Percentiles rank a stretch among this genome's conserved stretches.
Conservation (phyloP, 1,284 basidiomycete species). For the Acaromyces ingoldii region DNA sequence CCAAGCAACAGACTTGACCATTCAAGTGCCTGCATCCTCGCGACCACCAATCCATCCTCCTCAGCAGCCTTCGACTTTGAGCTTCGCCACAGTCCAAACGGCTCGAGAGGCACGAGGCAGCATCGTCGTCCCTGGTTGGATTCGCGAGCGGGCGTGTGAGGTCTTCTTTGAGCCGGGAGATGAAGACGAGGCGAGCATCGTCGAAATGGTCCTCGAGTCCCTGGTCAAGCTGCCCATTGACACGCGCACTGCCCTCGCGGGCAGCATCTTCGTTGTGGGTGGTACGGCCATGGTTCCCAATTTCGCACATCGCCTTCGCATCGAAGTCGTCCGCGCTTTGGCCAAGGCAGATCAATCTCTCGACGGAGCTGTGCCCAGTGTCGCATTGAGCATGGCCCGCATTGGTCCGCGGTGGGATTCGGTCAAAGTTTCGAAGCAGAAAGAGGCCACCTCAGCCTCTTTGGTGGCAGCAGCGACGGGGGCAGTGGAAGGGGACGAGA, state of each 20-base stretch:
- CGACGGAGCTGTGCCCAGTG: too few species aligned
- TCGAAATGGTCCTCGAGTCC: conserved; percentile 71
- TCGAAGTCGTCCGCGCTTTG: conserved; percentile 66
- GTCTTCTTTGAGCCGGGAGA: conserved; percentile 85
- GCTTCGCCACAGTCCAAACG: conserved; percentile 11
- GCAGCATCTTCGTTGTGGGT: conserved; percentile 75
- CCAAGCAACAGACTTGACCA: neutral
- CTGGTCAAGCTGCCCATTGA: conserved; percentile 82
- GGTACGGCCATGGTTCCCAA: conserved; percentile 88
- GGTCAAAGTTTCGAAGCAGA: too few species aligned
- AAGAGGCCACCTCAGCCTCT: too few species aligned
- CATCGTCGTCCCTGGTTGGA: conserved; percentile 89
- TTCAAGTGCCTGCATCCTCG: neutral
- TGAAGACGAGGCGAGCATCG: conserved; percentile 61
- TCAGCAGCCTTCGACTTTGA: conserved; percentile 9
- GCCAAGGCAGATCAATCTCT: too few species aligned
- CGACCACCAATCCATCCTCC: neutral
- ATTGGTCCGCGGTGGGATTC: too few species aligned
- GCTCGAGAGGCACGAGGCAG: conserved; percentile 6
- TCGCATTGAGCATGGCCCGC: too few species aligned
- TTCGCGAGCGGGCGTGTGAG: conserved; percentile 83
- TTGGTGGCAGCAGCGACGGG: too few species aligned
- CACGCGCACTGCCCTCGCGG: conserved; percentile 71
- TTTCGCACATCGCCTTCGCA: conserved; percentile 77
- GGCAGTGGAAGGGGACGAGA: too few species aligned